phyloP scores from a whole-genome alignment of 1,139 yeast species.

The Yamadazyma blattariae region DNA sequence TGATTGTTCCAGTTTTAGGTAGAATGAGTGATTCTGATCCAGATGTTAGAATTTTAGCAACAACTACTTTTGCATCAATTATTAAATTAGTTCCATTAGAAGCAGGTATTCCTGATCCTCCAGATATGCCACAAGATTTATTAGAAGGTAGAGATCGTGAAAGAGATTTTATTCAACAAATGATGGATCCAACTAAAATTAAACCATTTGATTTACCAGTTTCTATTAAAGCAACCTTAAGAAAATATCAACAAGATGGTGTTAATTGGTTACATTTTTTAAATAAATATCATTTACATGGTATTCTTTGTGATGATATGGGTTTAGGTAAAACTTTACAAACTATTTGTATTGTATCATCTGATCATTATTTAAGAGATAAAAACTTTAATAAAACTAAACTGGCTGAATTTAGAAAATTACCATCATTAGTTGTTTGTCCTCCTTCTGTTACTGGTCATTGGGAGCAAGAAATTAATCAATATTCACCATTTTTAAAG shows the following conservation, averaged over 20 bases:
- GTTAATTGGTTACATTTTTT: conserved; percentile 97
- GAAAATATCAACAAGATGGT: conserved; percentile 98
- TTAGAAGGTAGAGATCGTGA: conserved; percentile 90
- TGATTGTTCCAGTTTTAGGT: conserved; percentile 94
- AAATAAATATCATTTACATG: conserved; percentile 93
- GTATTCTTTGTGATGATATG: conserved; percentile 98
- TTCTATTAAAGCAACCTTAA: conserved; percentile 84
- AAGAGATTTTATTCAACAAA: conserved; percentile 91
- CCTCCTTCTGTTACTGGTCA: conserved; percentile 98
- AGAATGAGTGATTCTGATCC: conserved; percentile 95
- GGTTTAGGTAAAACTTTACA: conserved; percentile 97
- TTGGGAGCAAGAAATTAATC: conserved; percentile 94
- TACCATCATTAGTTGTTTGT: conserved; percentile 86
- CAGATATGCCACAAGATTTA: conserved; percentile 82
- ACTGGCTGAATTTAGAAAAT: conserved; percentile 64
- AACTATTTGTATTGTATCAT: conserved; percentile 93
- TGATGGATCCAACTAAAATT: conserved; percentile 97
- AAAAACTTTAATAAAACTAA: conserved; percentile 62
- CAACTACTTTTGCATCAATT: conserved; percentile 95
- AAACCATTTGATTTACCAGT: conserved; percentile 88
- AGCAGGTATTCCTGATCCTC: conserved; percentile 96
- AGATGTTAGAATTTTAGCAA: conserved; percentile 86
- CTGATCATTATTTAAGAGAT: conserved; percentile 87
- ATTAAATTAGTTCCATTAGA: conserved; percentile 95
- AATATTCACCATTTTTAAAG: conserved; percentile 84